These are phyloP conservation scores for Zasmidium angulare DNA, from an alignment of 2,329 filamentous ascomycete genomes.

Conservation along the genomic window DNA sequence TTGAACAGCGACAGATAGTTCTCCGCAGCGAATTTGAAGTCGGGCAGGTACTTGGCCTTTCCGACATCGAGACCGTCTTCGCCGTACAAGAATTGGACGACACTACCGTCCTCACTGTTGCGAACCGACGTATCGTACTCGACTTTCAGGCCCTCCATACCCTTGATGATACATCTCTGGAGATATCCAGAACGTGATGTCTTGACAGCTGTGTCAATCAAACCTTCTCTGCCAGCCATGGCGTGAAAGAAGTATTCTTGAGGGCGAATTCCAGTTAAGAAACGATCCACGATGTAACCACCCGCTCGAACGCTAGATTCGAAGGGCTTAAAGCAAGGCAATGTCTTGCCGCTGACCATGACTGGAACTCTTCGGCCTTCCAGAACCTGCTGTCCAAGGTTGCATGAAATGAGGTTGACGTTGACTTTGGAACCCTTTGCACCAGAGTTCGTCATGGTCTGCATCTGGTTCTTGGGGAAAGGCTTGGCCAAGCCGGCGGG, in stretches of 20 bases:
- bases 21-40: conserved; percentile 86
- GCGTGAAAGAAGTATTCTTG: conserved; percentile 99
- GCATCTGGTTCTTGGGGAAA: conserved; percentile 98
- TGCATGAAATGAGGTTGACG: conserved; percentile 95
- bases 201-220: conserved; percentile 98
- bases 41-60: conserved; percentile 85
- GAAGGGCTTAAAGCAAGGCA: conserved; percentile 90
- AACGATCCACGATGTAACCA: conserved; percentile 91
- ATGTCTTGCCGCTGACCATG: conserved; percentile 96
- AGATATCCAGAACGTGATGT: conserved; percentile 95
- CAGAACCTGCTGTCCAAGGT: conserved; percentile 92
- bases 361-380: conserved; percentile 92
- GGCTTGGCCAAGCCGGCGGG: conserved; percentile 81
- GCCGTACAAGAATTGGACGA: conserved; percentile 94
- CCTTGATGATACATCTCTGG: conserved; percentile 96
- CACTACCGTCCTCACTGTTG: conserved; percentile 79
- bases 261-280: conserved; percentile 94
- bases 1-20: conserved; percentile 81
- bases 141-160: conserved; percentile 91
- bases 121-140: conserved; percentile 93
- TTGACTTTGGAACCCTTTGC: conserved; percentile 93
- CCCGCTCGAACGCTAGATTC: conserved; percentile 87
- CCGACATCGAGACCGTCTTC: conserved; percentile 94
- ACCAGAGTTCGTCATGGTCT: conserved; percentile 95
- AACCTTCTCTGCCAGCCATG: conserved; percentile 96